Evolutionary conservation across 1,284 basidiomycete species (phyloP).

Genomic region (Austroboletus niveus): DNA sequence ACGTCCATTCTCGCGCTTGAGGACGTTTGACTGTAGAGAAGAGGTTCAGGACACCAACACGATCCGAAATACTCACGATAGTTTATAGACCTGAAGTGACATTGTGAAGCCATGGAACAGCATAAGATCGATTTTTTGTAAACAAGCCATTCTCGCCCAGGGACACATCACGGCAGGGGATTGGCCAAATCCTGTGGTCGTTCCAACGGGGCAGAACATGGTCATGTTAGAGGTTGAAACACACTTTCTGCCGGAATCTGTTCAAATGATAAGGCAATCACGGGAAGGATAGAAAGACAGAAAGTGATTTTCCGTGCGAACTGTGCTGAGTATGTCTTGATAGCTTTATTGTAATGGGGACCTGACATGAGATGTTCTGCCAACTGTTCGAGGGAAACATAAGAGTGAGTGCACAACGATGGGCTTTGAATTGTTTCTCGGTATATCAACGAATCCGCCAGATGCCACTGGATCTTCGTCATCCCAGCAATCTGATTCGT

Average conservation of each 20-base stretch:
- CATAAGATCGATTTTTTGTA: not conserved
- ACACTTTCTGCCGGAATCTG: conserved; percentile 19
- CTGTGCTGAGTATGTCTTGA: conserved; percentile 11
- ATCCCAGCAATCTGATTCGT: conserved; percentile 4
- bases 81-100: conserved; percentile 16
- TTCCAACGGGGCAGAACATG: conserved; percentile 24
- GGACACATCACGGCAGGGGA: conserved; percentile 25
- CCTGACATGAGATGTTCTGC: conserved; percentile 3
- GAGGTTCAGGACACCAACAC: too few species aligned
- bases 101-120: conserved; percentile 10
- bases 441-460: conserved; percentile 13
- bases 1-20: conserved; percentile 9
- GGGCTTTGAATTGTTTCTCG: not conserved
- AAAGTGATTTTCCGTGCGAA: too few species aligned
- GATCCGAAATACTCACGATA: conserved; percentile 13
- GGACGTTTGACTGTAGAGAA: conserved; percentile 15
- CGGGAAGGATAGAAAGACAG: too few species aligned
- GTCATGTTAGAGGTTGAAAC: conserved; percentile 15
- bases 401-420: not conserved
- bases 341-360: conserved; percentile 14
- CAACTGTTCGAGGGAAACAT: not conserved
- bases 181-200: conserved; percentile 17
- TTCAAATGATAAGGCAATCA: not conserved
- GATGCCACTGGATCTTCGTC: conserved; percentile 9
- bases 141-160: conserved; percentile 21